Evolutionary conservation across 495 filamentous ascomycete genomes (phyloP), one percentile per base, ranked within the genome.

Genomic region (Polyplosphaeria fusca): DNA sequence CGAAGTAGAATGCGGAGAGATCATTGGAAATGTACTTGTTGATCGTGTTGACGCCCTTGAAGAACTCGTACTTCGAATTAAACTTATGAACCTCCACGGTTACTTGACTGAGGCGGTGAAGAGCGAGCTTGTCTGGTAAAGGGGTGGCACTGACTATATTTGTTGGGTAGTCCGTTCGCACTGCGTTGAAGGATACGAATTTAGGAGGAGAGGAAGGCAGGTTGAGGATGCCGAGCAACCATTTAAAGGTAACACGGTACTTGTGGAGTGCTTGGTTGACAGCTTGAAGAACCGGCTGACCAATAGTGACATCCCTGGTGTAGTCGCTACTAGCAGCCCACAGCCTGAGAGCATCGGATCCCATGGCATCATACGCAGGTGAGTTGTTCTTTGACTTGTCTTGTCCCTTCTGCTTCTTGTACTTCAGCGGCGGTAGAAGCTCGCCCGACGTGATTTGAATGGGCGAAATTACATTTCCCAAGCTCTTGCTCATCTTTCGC

Each of bases 401-500:
- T 19, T 68, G 71, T 9, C 75, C 72, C 44, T 82, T 81, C 50
- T 75, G 71, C 59, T 82, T 79, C 53, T 77, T 77, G 27, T 64
- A 71, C 52, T 80, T 80, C 25, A 82, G 57, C 4, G 82, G 79
- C 16, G 83, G 82, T 4, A 87, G 68, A 2, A 94, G 75, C 7
- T 84, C 76, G 28, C 90, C 92, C 37, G 87, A 80, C 73, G 95
- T 91, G 61, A 98, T 90, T 56, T 94, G 74, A 42, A 83, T 78
- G 0, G 93, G 91, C 0, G 81, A 77, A 50, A 96, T 82, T 40
- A 86, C 79, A 66, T 99, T 97, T n/a, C 94, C 93, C 14, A 95
- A 74, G 1, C 89, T 95, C 70, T 99, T 99, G 69, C 90, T 95
- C 93, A 99, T 99, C 68, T 99, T 99, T 58, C 86, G 88, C 20